phyloP scores from a whole-genome alignment of 140 eudicot genomes.

The Anethum foeniculum region DNA sequence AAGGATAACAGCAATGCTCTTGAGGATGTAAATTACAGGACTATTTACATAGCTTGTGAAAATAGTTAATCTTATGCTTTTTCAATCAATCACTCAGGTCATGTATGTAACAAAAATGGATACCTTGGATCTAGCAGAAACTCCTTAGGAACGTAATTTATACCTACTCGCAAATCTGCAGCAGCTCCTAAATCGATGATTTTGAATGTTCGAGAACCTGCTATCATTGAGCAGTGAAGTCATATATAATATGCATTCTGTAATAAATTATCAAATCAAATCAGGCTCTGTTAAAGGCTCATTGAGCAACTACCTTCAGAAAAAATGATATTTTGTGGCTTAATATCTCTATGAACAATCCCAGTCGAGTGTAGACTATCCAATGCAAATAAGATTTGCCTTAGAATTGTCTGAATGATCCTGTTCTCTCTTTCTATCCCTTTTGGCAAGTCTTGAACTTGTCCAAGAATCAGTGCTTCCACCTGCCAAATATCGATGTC shows the following conservation, averaged over 20 bases:
- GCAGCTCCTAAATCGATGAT: constrained; percentile 98
- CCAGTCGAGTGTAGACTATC: constrained; percentile 98
- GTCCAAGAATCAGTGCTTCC: constrained; percentile 79
- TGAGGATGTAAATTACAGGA: constrained; percentile 1
- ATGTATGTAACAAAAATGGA: neutral
- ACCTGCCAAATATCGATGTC: constrained; percentile 37
- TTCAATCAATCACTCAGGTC: neutral
- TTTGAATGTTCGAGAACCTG: constrained; percentile 92
- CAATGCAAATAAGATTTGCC: constrained; percentile 88
- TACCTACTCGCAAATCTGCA: constrained; percentile 93
- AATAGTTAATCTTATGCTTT: neutral
- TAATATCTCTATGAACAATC: constrained; percentile 88
- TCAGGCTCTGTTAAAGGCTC: neutral
- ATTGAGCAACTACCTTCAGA: constrained; percentile 60
- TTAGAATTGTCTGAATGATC: constrained; percentile 73
- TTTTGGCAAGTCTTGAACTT: constrained; percentile 72
- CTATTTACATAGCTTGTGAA: neutral
- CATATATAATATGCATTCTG: neutral
- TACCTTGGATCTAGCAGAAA: constrained; percentile 98
- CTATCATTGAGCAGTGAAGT: neutral
- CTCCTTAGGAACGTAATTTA: constrained; percentile 93
- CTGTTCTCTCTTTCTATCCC: constrained; percentile 82
- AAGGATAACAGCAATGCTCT: neutral
- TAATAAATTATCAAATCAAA: neutral
- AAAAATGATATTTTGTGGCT: constrained; percentile 89